phyloP scores from a whole-genome alignment of 768 basidiomycete species.

The Auricularia heimuer region DNA sequence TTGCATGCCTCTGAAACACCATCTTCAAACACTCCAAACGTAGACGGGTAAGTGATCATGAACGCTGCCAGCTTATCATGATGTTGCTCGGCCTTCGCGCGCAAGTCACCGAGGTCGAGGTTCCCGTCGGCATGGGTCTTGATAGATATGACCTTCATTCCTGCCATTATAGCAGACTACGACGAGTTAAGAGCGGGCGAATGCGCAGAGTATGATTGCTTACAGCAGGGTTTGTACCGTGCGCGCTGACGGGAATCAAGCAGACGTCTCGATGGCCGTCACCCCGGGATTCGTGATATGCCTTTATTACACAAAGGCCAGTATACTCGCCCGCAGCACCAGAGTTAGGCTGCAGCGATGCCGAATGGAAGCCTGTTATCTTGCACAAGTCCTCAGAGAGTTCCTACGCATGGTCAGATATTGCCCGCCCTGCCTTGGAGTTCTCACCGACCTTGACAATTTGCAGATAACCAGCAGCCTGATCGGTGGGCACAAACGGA shows the following conservation, averaged over 20 bases:
- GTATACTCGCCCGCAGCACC: slow-evolving; percentile 97
- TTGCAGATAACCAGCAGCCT: slow-evolving; percentile 77
- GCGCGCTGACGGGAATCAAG: slow-evolving; percentile 89
- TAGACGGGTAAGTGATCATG: slow-evolving; percentile 98
- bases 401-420: slow-evolving; percentile 44
- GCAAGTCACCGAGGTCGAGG: slow-evolving; percentile 79
- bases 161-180: slow-evolving; percentile 94
- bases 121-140: slow-evolving; percentile 82
- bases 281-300: slow-evolving; percentile 85
- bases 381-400: slow-evolving; percentile 83
- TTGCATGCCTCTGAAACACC: slow-evolving; percentile 81
- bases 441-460: slow-evolving; percentile 55
- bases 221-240: slow-evolving; percentile 97
- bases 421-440: background rate
- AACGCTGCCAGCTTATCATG: slow-evolving; percentile 89
- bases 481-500: slow-evolving; percentile 85
- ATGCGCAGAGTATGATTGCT: slow-evolving; percentile 20
- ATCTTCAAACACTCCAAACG: slow-evolving; percentile 94
- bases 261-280: slow-evolving; percentile 84
- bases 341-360: slow-evolving; percentile 97
- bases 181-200: background rate
- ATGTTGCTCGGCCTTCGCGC: slow-evolving; percentile 80
- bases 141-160: slow-evolving; percentile 92
- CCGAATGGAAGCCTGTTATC: slow-evolving; percentile 93
- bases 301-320: slow-evolving; percentile 88